Percentiles rank a stretch among this genome's conserved stretches.
Evolutionary conservation across 2,329 filamentous ascomycete genomes (phyloP).

Genomic region (Talaromyces amestolkiae): DNA sequence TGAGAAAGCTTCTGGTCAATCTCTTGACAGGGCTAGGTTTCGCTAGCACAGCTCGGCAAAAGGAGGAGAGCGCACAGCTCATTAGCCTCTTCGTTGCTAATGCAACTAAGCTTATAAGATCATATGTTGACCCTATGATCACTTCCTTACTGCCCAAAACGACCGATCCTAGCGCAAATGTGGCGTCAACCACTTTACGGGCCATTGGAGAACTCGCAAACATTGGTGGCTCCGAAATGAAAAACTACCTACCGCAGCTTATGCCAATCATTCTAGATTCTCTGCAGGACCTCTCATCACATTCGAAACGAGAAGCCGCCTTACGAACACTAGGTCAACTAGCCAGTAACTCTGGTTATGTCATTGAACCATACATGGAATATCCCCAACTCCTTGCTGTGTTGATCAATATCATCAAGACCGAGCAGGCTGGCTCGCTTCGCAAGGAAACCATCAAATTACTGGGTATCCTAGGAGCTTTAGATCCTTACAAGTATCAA

Average conservation of each 20-base stretch:
- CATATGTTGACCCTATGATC: slow-evolving; percentile 96
- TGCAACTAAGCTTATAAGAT: slow-evolving; percentile 87
- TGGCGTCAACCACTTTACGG: slow-evolving; percentile 91
- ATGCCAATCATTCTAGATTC: slow-evolving; percentile 96
- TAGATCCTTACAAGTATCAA: slow-evolving; percentile 92
- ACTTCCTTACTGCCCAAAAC: slow-evolving; percentile 92
- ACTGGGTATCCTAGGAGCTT: slow-evolving; percentile 88
- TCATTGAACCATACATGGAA: slow-evolving; percentile 92
- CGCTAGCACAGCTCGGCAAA: slow-evolving; percentile 87
- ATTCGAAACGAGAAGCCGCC: slow-evolving; percentile 84
- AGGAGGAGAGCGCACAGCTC: slow-evolving; percentile 92
- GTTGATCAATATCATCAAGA: slow-evolving; percentile 88
- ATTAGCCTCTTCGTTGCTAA: slow-evolving; percentile 91
- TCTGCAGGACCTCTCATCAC: slow-evolving; percentile 88
- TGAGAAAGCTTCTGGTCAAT: slow-evolving; percentile 93
- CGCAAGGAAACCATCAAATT: slow-evolving; percentile 94
- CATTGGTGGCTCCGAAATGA: slow-evolving; percentile 92
- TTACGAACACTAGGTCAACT: slow-evolving; percentile 87
- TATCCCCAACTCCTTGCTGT: slow-evolving; percentile 92
- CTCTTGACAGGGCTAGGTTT: slow-evolving; percentile 95
- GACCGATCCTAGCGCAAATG: slow-evolving; percentile 76
- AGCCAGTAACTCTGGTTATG: slow-evolving; percentile 94
- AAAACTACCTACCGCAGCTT: slow-evolving; percentile 81
- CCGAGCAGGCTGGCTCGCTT: slow-evolving; percentile 80
- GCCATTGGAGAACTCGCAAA: slow-evolving; percentile 92